Evolutionary conservation across 2,329 filamentous ascomycete genomes (phyloP).

Genomic region (Colletotrichum sp.): DNA sequence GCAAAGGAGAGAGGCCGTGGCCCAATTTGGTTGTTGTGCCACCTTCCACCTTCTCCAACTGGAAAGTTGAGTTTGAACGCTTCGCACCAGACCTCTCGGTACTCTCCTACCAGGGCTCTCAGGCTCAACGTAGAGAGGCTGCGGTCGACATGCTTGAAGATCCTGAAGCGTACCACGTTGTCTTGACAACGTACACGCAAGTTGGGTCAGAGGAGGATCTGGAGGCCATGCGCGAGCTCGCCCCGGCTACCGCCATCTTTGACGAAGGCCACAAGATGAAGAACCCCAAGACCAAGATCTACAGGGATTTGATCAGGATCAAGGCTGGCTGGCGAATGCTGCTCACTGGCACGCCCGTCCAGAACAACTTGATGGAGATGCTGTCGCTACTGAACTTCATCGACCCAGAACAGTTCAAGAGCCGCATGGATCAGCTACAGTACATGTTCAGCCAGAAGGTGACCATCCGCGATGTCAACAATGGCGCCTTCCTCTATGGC

Average conservation of each 20-base stretch:
- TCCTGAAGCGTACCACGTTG: conserved; percentile 67
- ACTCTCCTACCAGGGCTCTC: conserved; percentile 71
- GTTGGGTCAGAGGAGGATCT: conserved; percentile 57
- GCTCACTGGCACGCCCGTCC: conserved; percentile 87
- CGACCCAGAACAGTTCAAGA: conserved; percentile 81
- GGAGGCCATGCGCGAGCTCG: conserved; percentile 52
- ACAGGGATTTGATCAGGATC: conserved; percentile 79
- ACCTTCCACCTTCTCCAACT: conserved; percentile 93
- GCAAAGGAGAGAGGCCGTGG: conserved; percentile 56
- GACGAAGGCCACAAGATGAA: conserved; percentile 96
- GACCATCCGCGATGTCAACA: conserved; percentile 77
- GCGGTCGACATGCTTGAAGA: conserved; percentile 69
- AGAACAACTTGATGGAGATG: conserved; percentile 94
- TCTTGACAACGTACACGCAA: conserved; percentile 67
- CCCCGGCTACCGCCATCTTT: conserved; percentile 70
- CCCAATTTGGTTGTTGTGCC: conserved; percentile 88
- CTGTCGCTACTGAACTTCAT: conserved; percentile 93
- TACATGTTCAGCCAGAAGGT: conserved; percentile 93
- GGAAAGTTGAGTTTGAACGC: conserved; percentile 86
- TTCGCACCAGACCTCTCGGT: conserved; percentile 83
- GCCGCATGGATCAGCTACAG: conserved; percentile 78
- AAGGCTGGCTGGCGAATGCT: conserved; percentile 83
- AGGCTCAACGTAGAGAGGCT: conserved; percentile 70
- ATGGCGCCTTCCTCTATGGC: conserved; percentile 83
- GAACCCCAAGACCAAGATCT: conserved; percentile 83